Evolutionary conservation across 192 early-diverging fungal species (phyloP), one percentile per base, ranked within the genome.

Genomic region (Diversispora eburnea): DNA sequence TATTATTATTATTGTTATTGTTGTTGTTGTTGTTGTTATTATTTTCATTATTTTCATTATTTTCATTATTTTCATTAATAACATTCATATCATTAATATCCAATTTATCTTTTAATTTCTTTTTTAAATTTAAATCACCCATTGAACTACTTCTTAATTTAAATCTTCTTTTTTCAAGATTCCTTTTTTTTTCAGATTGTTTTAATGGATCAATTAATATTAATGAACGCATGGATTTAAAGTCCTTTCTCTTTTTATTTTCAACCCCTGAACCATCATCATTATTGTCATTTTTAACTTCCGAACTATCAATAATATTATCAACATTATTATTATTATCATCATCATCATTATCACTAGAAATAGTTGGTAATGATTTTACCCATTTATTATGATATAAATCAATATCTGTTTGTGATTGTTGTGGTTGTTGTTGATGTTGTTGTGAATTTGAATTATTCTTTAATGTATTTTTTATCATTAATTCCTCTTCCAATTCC

Each of bases 81-180:
- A 8, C 2, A 3, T 17, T 17, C 43, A 43, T 43, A 9, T 45
- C 42, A 63, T 63, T 43, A 9, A 39, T 15, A 33, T 60, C 33
- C 33, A 60, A 22, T 52, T 10, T 17, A 63, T 43, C 42, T 63
- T 8, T 42, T 63, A 42, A 52, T 10, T 52, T 7, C 10, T 52
- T 52, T 17, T 17, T 17, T 52, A 52, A 17, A 52, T 52, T 17
- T 43, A n/a, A 45, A 45, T 63, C 61, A n/a, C n/a, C 42, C 61
- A 63, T 63, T 7, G 61, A 63, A 46, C 39, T 63, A 19, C 61
- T 63, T 45, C 25, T 45, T 15, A 42, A 42, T n/a, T 63, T 63
- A 0, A 10, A 10, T 10, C 17, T 52, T 33, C 25, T 33, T 59
- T 22, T 59, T 59, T 59, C 13, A 9, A 15, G 5, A 60, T 39